These are phyloP conservation scores for Linum usitatissimum DNA, from an alignment of 345 rosid species.

Conservation along the genomic window DNA sequence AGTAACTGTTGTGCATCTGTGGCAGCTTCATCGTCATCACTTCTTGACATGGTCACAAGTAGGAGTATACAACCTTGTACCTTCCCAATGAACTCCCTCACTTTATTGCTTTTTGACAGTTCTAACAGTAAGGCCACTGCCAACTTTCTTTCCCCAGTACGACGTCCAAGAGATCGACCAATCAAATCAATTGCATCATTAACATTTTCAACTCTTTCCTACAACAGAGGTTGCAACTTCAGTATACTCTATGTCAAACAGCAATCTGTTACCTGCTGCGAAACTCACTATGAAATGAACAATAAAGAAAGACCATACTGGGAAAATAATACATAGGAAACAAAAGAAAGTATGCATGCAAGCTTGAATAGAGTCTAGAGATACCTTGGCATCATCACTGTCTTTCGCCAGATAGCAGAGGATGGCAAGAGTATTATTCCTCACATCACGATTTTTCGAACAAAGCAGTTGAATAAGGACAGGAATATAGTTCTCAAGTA, in stretches of 20 bases:
- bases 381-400: conserved; percentile 59
- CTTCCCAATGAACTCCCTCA: conserved; percentile 39
- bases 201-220: conserved; percentile 45
- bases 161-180: conserved; percentile 55
- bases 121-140: conserved; percentile 46
- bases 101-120: conserved; percentile 29
- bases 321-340: no score
- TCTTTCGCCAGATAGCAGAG: conserved; percentile 39
- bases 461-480: conserved; percentile 39
- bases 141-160: conserved; percentile 40
- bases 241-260: neutral
- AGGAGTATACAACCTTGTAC: conserved; percentile 55
- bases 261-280: neutral
- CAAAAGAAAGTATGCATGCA: neutral
- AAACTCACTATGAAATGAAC: conserved; percentile 4
- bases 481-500: conserved; percentile 47
- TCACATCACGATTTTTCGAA: conserved; percentile 30
- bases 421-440: conserved; percentile 31
- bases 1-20: conserved; percentile 39
- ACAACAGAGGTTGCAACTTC: conserved; percentile 17
- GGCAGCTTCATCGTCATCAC: conserved; percentile 43
- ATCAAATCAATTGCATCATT: conserved; percentile 36
- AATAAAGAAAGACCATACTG: neutral
- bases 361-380: neutral
- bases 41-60: conserved; percentile 49